Evolutionary conservation across 306 rosid species (phyloP).

Genomic region (Vigna hirtella): DNA sequence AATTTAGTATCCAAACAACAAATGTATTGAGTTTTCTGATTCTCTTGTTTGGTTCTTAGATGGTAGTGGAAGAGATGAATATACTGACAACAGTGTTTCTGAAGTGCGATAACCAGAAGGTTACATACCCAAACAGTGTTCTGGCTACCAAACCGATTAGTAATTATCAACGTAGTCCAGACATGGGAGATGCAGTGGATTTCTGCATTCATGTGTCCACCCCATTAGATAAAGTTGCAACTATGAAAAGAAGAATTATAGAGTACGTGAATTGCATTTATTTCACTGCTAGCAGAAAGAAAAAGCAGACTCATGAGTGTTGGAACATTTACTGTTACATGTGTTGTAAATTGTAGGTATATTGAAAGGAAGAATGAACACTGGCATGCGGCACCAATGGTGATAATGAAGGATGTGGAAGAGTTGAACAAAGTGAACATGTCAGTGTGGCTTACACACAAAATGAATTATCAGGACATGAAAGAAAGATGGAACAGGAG

Average conservation of each 20-base stretch:
- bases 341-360: not conserved
- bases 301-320: too few relatives aligned
- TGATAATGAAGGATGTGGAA: conserved; percentile 43
- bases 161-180: conserved; percentile 77
- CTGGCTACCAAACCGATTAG: conserved; percentile 47
- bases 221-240: conserved; percentile 61
- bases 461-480: not conserved
- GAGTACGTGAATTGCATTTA: conserved; percentile 34
- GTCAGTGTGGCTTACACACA: conserved; percentile 33
- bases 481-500: not conserved
- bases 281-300: not conserved
- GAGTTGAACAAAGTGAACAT: conserved; percentile 53
- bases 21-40: not conserved
- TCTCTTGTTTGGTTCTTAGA: conserved; percentile 53
- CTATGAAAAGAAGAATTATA: conserved; percentile 62
- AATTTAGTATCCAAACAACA: not conserved
- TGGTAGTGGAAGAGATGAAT: conserved; percentile 47
- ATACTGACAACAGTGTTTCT: conserved; percentile 72
- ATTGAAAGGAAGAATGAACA: conserved; percentile 61
- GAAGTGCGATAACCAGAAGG: conserved; percentile 62
- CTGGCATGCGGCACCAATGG: conserved; percentile 55
- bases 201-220: conserved; percentile 68
- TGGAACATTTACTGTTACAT: not conserved
- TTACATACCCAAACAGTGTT: conserved; percentile 62
- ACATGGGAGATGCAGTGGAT: conserved; percentile 50